phyloP scores from a whole-genome alignment of 768 basidiomycete genomes.

The Boletus bicolor region DNA sequence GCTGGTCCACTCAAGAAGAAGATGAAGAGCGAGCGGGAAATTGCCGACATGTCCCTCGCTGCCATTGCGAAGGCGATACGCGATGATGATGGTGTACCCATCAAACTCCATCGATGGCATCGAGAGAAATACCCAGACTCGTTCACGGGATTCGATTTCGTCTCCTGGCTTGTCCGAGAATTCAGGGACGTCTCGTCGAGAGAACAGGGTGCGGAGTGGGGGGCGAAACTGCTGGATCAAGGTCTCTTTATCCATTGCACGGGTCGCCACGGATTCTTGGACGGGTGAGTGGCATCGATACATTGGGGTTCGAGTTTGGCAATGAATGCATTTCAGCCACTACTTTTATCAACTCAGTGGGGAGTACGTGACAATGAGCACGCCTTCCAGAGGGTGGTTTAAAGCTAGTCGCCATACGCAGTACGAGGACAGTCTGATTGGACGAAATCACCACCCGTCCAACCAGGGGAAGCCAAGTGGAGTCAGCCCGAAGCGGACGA shows the following conservation, averaged over 20 bases:
- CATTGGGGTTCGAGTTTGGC: background rate
- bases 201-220: slow-evolving; percentile 78
- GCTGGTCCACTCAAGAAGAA: slow-evolving; percentile 75
- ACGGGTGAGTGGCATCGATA: slow-evolving; percentile 55
- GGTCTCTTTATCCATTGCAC: slow-evolving; percentile 85
- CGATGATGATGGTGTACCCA: slow-evolving; percentile 78
- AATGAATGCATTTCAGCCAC: slow-evolving; percentile 48
- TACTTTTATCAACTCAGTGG: slow-evolving; percentile 85
- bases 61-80: slow-evolving; percentile 81
- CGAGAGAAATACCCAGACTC: slow-evolving; percentile 67
- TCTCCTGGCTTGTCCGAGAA: slow-evolving; percentile 89
- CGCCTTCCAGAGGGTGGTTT: slow-evolving; percentile 69
- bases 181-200: slow-evolving; percentile 85
- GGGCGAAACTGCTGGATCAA: slow-evolving; percentile 68
- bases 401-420: slow-evolving; percentile 41
- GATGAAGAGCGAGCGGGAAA: slow-evolving; percentile 72
- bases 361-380: slow-evolving; percentile 69
- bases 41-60: slow-evolving; percentile 58
- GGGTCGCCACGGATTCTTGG: slow-evolving; percentile 77
- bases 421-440: slow-evolving; percentile 40
- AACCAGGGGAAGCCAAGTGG: slow-evolving; percentile 35
- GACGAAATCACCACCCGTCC: slow-evolving; percentile 36
- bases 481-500: slow-evolving; percentile 43
- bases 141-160: slow-evolving; percentile 87
- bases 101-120: slow-evolving; percentile 87